Percentiles rank a stretch among this genome's conserved stretches.
Conservation (phyloP, 2,329 filamentous ascomycete genomes). For the Aurifilum marmelostoma region DNA sequence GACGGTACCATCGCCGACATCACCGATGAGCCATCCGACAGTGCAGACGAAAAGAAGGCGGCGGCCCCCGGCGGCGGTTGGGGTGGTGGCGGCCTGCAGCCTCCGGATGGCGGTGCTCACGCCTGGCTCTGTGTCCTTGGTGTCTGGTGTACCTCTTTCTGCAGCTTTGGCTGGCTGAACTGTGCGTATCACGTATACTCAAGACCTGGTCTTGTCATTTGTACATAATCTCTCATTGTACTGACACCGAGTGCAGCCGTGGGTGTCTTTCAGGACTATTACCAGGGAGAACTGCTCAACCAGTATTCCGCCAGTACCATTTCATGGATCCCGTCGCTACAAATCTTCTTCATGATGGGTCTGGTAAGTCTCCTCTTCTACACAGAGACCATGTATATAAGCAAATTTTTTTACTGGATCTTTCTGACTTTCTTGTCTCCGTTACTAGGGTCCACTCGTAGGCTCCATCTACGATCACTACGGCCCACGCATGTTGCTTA, state of each 20-base stretch:
- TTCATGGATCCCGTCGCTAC: constrained; percentile 55
- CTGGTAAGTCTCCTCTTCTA: constrained; percentile 11
- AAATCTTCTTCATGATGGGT: constrained; percentile 41
- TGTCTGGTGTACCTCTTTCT: constrained; percentile 32
- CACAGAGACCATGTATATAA: too few relatives aligned
- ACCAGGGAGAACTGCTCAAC: constrained; percentile 45
- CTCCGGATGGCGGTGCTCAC: constrained; percentile 31
- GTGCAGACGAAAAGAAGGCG: constrained; percentile 4
- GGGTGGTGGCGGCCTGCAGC: background rate
- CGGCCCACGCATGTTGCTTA: constrained; percentile 54
- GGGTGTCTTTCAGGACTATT: constrained; percentile 55
- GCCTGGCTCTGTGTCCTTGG: constrained; percentile 35
- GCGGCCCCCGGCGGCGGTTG: background rate
- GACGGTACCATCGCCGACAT: background rate
- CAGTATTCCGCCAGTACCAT: constrained; percentile 49
- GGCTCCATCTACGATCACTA: constrained; percentile 61
- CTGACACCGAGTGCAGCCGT: constrained; percentile 18
- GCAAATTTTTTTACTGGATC: background rate
- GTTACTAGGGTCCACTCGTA: constrained; percentile 50
- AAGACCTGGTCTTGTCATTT: background rate
- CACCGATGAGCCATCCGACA: background rate
- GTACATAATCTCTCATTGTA: background rate
- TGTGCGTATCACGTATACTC: constrained; percentile 16
- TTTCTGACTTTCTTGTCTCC: constrained; percentile 29
- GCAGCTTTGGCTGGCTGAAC: constrained; percentile 33